These are phyloP conservation scores for Pyrrhoderma lamaoense DNA, from an alignment of 1,284 basidiomycete genomes.

Conservation along the genomic window DNA sequence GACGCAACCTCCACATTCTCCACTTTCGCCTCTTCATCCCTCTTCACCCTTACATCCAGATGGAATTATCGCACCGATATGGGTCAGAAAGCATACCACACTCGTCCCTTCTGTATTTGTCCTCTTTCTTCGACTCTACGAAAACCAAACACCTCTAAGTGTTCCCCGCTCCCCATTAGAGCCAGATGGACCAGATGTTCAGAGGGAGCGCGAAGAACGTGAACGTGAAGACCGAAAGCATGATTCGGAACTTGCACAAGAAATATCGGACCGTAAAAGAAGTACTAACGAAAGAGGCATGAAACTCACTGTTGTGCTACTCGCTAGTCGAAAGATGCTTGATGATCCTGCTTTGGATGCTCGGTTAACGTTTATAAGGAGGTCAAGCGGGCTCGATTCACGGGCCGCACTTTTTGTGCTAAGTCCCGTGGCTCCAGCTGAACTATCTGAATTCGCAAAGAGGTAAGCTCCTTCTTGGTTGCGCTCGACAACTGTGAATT, in stretches of 20 bases:
- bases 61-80: constrained; percentile 92
- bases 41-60: constrained; percentile 89
- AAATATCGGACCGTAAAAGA: constrained; percentile 76
- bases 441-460: constrained; percentile 79
- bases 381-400: constrained; percentile 84
- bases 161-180: constrained; percentile 35
- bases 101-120: constrained; percentile 91
- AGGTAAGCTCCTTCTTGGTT: constrained; percentile 40
- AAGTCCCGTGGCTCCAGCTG: constrained; percentile 77
- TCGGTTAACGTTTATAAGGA: constrained; percentile 78
- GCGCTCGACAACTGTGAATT: neutral
- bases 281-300: constrained; percentile 78
- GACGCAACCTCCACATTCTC: constrained; percentile 60
- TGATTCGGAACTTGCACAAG: constrained; percentile 71
- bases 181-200: constrained; percentile 43
- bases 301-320: constrained; percentile 91
- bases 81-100: constrained; percentile 92
- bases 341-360: constrained; percentile 81
- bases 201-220: constrained; percentile 42
- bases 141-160: constrained; percentile 37
- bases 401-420: constrained; percentile 91
- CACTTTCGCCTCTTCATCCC: constrained; percentile 83
- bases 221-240: constrained; percentile 61
- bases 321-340: constrained; percentile 79
- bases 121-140: constrained; percentile 77